These are phyloP conservation scores for Thalassiosira livingstoniorum DNA, from an alignment of 352 stramenopile species.

Conservation along the genomic window DNA sequence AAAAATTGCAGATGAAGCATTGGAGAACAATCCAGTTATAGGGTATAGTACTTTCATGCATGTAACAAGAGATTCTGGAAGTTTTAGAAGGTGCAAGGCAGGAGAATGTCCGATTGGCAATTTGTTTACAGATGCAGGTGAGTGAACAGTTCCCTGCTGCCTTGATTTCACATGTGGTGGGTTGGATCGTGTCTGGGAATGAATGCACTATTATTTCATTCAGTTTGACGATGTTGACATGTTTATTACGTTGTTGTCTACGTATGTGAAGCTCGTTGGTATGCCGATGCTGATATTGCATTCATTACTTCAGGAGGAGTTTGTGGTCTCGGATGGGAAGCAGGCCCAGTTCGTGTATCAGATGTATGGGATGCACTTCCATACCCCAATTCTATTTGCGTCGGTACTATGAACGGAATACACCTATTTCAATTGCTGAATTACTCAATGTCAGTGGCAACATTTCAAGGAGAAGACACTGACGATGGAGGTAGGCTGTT, in stretches of 20 bases:
- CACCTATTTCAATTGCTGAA: slow-evolving; percentile 56
- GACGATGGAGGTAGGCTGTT: slow-evolving; percentile 46
- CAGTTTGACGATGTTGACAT: too few relatives aligned
- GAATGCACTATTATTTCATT: too few relatives aligned
- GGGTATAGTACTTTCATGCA: slow-evolving; percentile 34
- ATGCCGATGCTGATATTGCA: slow-evolving; percentile 45
- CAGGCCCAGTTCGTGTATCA: slow-evolving; percentile 37
- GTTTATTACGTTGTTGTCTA: too few relatives aligned
- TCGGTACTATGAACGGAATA: slow-evolving; percentile 50
- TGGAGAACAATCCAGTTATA: slow-evolving; percentile 43
- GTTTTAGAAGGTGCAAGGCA: slow-evolving; percentile 37
- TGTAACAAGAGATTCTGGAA: not conserved
- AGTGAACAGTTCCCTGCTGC: too few relatives aligned
- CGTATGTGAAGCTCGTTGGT: too few relatives aligned
- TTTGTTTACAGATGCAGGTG: slow-evolving; percentile 57
- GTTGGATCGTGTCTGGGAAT: too few relatives aligned
- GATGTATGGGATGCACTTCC: slow-evolving; percentile 36
- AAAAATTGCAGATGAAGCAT: slow-evolving; percentile 28
- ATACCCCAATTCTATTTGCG: slow-evolving; percentile 57
- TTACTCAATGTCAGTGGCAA: slow-evolving; percentile 39
- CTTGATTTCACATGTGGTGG: too few relatives aligned
- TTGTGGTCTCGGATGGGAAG: slow-evolving; percentile 51
- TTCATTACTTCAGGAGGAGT: slow-evolving; percentile 42
- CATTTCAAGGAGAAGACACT: slow-evolving; percentile 39
- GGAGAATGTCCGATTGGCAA: slow-evolving; percentile 56